phyloP scores from a whole-genome alignment of 2,329 filamentous ascomycete species.

The Beauveria sp. region DNA sequence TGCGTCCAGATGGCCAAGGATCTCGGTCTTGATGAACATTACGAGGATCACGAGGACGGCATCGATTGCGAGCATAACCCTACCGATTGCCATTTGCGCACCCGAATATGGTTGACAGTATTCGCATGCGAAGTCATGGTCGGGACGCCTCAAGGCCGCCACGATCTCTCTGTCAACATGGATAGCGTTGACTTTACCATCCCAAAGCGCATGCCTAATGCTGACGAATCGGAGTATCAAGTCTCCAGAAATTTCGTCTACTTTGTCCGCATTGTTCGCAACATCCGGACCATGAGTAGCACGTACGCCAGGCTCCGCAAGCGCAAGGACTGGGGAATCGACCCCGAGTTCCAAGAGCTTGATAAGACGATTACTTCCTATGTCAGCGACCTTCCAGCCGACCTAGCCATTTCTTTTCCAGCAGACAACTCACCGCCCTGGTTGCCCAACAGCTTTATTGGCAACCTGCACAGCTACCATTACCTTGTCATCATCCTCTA shows the following conservation, averaged over 20 bases:
- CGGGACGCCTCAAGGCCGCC: conserved; percentile 82
- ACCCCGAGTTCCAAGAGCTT: conserved; percentile 73
- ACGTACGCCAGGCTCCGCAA: conserved; percentile 67
- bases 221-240: conserved; percentile 68
- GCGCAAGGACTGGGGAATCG: conserved; percentile 77
- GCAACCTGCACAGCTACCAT: conserved; percentile 85
- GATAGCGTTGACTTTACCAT: conserved; percentile 70
- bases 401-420: conserved; percentile 72
- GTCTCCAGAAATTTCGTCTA: conserved; percentile 80
- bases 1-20: conserved; percentile 92
- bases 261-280: conserved; percentile 68
- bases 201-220: conserved; percentile 53
- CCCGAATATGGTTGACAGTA: conserved; percentile 81
- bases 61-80: conserved; percentile 59
- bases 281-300: conserved; percentile 69
- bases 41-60: conserved; percentile 66
- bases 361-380: conserved; percentile 71
- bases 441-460: conserved; percentile 79
- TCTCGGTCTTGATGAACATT: conserved; percentile 80
- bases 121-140: conserved; percentile 87
- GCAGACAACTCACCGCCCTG: conserved; percentile 72
- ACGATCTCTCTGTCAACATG: conserved; percentile 66
- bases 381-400: conserved; percentile 67
- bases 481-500: conserved; percentile 80
- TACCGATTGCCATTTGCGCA: conserved; percentile 76